Base-by-base conservation (phyloP, 805 yeast species). In the Jamesozyma gamospora region DNA sequence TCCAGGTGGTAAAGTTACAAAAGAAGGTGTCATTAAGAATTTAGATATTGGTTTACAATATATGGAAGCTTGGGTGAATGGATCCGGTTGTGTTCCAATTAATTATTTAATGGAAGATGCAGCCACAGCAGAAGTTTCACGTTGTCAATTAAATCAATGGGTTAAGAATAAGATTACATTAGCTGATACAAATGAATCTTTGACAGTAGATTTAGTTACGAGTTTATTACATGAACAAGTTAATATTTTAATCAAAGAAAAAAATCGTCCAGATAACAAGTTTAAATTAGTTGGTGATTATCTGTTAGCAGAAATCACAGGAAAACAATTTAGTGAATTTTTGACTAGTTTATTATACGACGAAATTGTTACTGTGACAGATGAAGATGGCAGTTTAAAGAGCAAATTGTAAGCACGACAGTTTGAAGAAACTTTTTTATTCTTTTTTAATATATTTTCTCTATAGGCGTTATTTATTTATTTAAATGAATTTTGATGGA, bases 91-190 rank as follows among this genome's bases (percentile, higher is more conserved):
- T 70, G 88, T 81, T 44, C 90, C 94, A 49, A 82, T 82, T 60
- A 82, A 82, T 67, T 75, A 77, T 60, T 69, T 82, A 62, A 82
- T 82, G 94, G 94, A 82, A 64, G 94, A 82, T 62, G 94, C 94
- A 24, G 92, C 92, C 27, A 82, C 94, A 37, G 90, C 92, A 31
- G 94, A 82, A 63, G 94, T 82, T 30, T 79, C 88, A 28, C 74
- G 92, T 66, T 72, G 86, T 45, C 90, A 82, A 64, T 68, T 82
- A 50, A 79, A 79, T 71, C 86, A 84, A 58, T 82, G 94, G 94
- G 82, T 78, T 38, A 79, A 77, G 43, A 88, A 82, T 58, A 74
- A 75, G 34, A 81, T 76, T 34, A 64, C 57, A 41, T 56, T 74
- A 44, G 70, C 75, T 40, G 84, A 79, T 52, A 69, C 77, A 19